A percentile compares a stretch with the other conserved stretches of the same genome.
Evolutionary conservation across 768 basidiomycete species (phyloP).

Genomic region (Naematelia aurantialba): DNA sequence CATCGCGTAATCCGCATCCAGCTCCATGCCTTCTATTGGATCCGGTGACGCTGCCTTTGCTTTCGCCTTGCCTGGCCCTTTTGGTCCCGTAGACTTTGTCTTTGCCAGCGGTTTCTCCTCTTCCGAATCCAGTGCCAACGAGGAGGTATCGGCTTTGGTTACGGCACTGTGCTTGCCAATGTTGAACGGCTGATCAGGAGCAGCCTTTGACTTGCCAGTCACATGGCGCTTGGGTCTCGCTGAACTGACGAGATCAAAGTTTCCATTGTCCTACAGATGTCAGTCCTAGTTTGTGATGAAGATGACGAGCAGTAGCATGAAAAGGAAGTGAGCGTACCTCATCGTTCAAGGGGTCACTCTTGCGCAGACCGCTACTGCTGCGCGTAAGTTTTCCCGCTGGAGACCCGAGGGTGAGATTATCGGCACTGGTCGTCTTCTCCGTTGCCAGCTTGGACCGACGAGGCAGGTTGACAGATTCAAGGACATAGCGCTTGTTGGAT

Average conservation of each 20-base stretch:
- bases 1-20: slow-evolving; percentile 34
- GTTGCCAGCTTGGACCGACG: slow-evolving; percentile 32
- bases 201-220: slow-evolving; percentile 18
- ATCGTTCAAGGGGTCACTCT: slow-evolving; percentile 15
- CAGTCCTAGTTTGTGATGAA: neutral
- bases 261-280: neutral
- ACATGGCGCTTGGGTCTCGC: neutral
- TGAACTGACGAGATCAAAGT: neutral
- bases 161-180: slow-evolving; percentile 33
- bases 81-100: slow-evolving; percentile 1
- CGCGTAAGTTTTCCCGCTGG: slow-evolving; percentile 12
- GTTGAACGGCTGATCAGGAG: slow-evolving; percentile 34
- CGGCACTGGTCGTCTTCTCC: slow-evolving; percentile 35
- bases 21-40: slow-evolving; percentile 5
- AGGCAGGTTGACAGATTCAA: slow-evolving; percentile 34
- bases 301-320: too few relatives aligned
- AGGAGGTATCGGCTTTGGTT: slow-evolving; percentile 10
- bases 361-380: slow-evolving; percentile 12
- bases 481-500: slow-evolving; percentile 10
- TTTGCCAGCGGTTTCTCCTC: slow-evolving; percentile 8
- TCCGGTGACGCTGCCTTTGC: slow-evolving; percentile 27
- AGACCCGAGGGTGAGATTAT: slow-evolving; percentile 39
- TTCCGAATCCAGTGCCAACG: slow-evolving; percentile 6
- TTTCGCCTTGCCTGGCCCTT: slow-evolving; percentile 14
- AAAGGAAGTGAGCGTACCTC: slow-evolving; percentile 6